Evolutionary conservation across 2,329 filamentous ascomycete species (phyloP), one percentile per base, ranked within the genome.

Genomic region (Catunica adiposa): DNA sequence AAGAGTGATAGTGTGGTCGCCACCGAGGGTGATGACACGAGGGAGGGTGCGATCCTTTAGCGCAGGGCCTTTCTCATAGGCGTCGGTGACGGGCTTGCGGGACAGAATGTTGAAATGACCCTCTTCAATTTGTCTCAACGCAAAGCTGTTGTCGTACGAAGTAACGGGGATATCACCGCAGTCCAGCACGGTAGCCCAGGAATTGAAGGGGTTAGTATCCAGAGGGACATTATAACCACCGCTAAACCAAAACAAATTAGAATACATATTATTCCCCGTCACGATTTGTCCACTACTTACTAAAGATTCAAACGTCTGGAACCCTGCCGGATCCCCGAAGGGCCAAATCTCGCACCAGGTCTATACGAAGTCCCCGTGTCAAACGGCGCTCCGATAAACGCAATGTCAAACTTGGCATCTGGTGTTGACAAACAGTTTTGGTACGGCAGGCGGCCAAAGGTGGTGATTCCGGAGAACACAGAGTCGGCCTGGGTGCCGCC

Each of bases 141-240:
- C 88, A 68, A 79, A 92, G 1, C 77, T 75, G 65, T 92, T 92
- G 67, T 94, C 87, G 62, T 89, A 89, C 79, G 84, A 89, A 9
- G 85, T 90, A 2, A 92, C 86, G 0, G 86, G 86, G 51, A 90
- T 86, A 64, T 92, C 86, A 59, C 86, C 86, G 65, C 86, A 92
- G 66, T 92, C 86, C 1, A 92, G 69, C 1, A 92, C 79, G 52
- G 78, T 87, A 7, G 88, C 83, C 78, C 86, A 90, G 63, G 78
- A 83, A 65, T 83, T 80, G 72, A 92, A 92, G 0, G 86, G 85
- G 67, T 92, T 90, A 22, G 83, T 83, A 26, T 78, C 73, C 14
- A 94, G 71, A 0, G 86, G 86, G 3, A 92, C 86, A 62, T 94
- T 92, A 68, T 92, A 94, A 3, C 87, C 87, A 62, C 87, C 87